Base-by-base conservation (phyloP, 1,139 yeast genomes). In the Scheffersomyces illinoinensis region DNA sequence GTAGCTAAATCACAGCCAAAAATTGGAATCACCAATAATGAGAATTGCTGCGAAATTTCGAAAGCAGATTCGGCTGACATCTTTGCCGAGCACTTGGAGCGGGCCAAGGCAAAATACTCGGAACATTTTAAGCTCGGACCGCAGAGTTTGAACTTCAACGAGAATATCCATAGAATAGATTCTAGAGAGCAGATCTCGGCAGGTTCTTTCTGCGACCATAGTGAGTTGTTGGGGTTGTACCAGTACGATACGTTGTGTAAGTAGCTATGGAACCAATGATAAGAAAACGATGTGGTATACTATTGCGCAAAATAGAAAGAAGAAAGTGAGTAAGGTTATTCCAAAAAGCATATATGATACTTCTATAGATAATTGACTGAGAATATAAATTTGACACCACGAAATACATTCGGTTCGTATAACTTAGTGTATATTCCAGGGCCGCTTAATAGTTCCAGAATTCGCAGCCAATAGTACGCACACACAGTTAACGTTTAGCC, bases 1-100 rank as follows among this genome's bases (percentile, higher is more conserved):
- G 70, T 66, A 47, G 71, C 74, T 6, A 70, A 68, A 46, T 48
- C 24, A n/a, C 51, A 48, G 26, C 43, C 43, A 33, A 33, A 33
- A 3, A 33, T 33, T 33, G 43, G 43, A 12, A 33, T 26, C 48
- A 54, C 33, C 20, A 49, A 57, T 19, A 52, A 55, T 18, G 55
- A 52, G 50, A 56, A 59, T 19, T 21, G 14, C 23, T 39, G 33
- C 47, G 47, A 51, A n/a, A 18, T n/a, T 3, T 20, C 51, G 17
- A 48, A 21, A 24, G 43, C 43, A 33, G 43, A 33, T 3, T 20
- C 21, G 21, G 52, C 39, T 12, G 66, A 64, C 56, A 48, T 61
- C 53, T 63, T 63, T 50, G 66, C 64, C 53, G 56, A 53, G 58
- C 62, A 63, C 52, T 57, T 59, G 33, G 59, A 62, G 23, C 58